These are phyloP conservation scores for Rhizopogon sp. DNA, from an alignment of 768 basidiomycete genomes.

Conservation along the genomic window DNA sequence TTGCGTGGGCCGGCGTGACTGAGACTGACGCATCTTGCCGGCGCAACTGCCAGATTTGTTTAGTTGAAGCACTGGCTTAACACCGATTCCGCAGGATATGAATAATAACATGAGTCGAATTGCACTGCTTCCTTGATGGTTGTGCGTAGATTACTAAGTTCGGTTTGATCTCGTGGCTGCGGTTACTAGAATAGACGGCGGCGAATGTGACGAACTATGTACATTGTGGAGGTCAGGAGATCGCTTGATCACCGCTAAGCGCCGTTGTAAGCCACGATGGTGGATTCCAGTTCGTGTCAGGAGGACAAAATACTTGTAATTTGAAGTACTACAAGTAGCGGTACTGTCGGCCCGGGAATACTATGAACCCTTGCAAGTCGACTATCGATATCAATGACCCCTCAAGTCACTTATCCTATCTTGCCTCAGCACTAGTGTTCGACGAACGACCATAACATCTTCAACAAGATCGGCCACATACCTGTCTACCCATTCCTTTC, in stretches of 20 bases:
- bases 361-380: no score
- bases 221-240: background rate
- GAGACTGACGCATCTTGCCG: conserved; percentile 11
- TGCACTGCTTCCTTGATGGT: background rate
- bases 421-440: background rate
- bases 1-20: background rate
- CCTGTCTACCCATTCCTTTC: no score
- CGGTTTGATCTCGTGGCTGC: background rate
- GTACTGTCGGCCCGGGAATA: background rate
- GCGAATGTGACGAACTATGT: background rate
- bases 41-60: background rate
- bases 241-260: no score
- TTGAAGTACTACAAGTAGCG: no score
- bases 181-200: background rate
- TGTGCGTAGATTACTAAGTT: background rate
- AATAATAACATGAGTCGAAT: background rate
- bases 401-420: background rate
- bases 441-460: no score
- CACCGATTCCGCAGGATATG: background rate
- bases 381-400: no score
- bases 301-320: no score
- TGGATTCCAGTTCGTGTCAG: no score
- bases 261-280: no score
- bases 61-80: background rate
- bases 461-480: background rate